A percentile compares a stretch with the other conserved stretches of the same genome.
phyloP scores from a whole-genome alignment of 495 filamentous ascomycete genomes.

The Aspergillus taichungensis region DNA sequence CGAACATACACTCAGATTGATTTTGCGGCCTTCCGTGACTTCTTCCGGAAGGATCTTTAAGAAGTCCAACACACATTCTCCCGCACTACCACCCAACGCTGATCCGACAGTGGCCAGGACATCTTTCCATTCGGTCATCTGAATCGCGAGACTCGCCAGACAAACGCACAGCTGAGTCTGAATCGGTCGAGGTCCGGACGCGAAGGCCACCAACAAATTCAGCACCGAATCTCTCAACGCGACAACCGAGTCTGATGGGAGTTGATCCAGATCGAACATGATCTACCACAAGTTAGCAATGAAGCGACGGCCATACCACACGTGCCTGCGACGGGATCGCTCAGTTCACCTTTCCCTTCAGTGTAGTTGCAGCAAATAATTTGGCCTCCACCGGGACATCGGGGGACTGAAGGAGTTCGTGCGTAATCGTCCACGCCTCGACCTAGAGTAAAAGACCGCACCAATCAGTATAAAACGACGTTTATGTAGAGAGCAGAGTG shows the following conservation, averaged over 20 bases:
- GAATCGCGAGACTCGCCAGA: slow-evolving; percentile 85
- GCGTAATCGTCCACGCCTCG: slow-evolving; percentile 83
- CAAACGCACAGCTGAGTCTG: slow-evolving; percentile 93
- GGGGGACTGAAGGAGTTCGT: slow-evolving; percentile 71
- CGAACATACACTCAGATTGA: slow-evolving; percentile 92
- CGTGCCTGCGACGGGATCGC: slow-evolving; percentile 6
- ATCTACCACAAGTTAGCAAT: slow-evolving; percentile 47
- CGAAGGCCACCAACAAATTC: slow-evolving; percentile 65
- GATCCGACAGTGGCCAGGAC: slow-evolving; percentile 74
- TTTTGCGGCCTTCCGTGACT: slow-evolving; percentile 97
- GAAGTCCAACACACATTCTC: slow-evolving; percentile 87
- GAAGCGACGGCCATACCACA: slow-evolving; percentile 3
- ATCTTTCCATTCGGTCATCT: slow-evolving; percentile 94
- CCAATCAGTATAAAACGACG: slow-evolving; percentile 3
- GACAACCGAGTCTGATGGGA: slow-evolving; percentile 64
- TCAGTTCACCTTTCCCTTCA: slow-evolving; percentile 85
- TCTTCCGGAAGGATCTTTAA: slow-evolving; percentile 94
- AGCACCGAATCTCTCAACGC: slow-evolving; percentile 76
- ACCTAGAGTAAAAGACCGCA: slow-evolving; percentile 39
- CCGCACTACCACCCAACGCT: slow-evolving; percentile 64
- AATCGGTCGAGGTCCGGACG: slow-evolving; percentile 79
- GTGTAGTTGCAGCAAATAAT: slow-evolving; percentile 90
- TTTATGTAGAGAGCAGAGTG: background rate
- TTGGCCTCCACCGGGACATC: slow-evolving; percentile 70
- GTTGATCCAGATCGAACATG: slow-evolving; percentile 75